A percentile compares a stretch with the other conserved stretches of the same genome.
phyloP scores from a whole-genome alignment of 202 grass and related monocot genomes.

The Digitaria exilis region DNA sequence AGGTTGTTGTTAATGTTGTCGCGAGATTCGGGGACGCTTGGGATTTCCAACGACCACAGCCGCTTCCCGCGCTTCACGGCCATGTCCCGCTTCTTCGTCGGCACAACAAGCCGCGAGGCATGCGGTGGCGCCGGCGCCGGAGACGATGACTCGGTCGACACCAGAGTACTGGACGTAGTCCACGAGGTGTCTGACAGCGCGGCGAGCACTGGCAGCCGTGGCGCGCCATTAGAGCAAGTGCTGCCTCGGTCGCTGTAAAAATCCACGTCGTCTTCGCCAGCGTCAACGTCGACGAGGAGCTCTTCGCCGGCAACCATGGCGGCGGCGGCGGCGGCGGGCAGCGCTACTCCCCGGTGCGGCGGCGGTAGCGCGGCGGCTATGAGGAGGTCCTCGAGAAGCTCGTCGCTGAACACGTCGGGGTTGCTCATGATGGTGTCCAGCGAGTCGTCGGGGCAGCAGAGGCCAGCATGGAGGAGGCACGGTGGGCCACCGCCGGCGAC shows the following conservation, averaged over 20 bases:
- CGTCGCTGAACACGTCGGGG: not conserved
- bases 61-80: slow-evolving; percentile 1
- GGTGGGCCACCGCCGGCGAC: not conserved
- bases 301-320: no score
- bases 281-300: not conserved
- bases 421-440: not conserved
- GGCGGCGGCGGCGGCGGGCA: not conserved
- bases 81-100: not conserved
- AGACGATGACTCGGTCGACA: no score
- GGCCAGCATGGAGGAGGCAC: not conserved
- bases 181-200: not conserved
- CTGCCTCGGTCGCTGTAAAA: not conserved
- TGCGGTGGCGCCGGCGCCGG: no score
- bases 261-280: not conserved
- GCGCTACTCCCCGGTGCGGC: not conserved
- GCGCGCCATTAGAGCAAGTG: not conserved
- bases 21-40: not conserved
- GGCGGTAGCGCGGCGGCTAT: not conserved
- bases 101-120: not conserved
- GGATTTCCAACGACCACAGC: not conserved
- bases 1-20: not conserved
- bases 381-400: not conserved
- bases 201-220: not conserved
- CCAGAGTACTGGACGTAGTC: not conserved
- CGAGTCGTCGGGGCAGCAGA: slow-evolving; percentile 39